These are phyloP conservation scores for Pythium myriotylum DNA, from an alignment of 352 stramenopile genomes.

Conservation along the genomic window DNA sequence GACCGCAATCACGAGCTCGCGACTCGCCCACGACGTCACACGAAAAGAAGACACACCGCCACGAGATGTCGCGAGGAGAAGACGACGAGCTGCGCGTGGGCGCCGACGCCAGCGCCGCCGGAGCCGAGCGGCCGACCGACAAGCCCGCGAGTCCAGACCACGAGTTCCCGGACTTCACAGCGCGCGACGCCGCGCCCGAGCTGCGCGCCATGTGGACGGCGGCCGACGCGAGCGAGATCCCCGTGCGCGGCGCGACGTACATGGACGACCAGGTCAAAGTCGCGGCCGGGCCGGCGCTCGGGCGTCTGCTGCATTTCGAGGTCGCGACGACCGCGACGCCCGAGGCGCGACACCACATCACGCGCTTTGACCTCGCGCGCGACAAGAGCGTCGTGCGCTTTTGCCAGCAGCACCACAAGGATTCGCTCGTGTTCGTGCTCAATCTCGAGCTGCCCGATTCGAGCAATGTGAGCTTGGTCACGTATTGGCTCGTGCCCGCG, in stretches of 20 bases:
- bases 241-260: conserved; percentile 62
- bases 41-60: background rate
- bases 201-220: conserved; percentile 68
- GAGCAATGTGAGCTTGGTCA: conserved; percentile 71
- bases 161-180: conserved; percentile 28
- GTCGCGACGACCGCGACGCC: conserved; percentile 51
- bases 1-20: conserved; percentile 2
- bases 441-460: conserved; percentile 83
- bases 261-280: conserved; percentile 60
- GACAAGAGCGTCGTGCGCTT: conserved; percentile 54
- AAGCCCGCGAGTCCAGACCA: background rate
- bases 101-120: conserved; percentile 18
- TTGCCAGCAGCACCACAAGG: conserved; percentile 43
- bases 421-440: conserved; percentile 83
- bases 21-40: background rate
- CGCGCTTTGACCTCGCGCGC: conserved; percentile 45
- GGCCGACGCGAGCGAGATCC: conserved; percentile 47
- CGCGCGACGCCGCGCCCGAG: conserved; percentile 32
- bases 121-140: conserved; percentile 13
- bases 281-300: conserved; percentile 20
- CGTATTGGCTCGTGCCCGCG: conserved; percentile 70
- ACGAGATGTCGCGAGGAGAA: conserved; percentile 23
- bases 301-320: conserved; percentile 68
- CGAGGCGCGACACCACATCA: conserved; percentile 57
- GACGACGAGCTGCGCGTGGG: conserved; percentile 21